Conservation (phyloP, 495 filamentous ascomycete species). For the Tuber microsphaerosporum region DNA sequence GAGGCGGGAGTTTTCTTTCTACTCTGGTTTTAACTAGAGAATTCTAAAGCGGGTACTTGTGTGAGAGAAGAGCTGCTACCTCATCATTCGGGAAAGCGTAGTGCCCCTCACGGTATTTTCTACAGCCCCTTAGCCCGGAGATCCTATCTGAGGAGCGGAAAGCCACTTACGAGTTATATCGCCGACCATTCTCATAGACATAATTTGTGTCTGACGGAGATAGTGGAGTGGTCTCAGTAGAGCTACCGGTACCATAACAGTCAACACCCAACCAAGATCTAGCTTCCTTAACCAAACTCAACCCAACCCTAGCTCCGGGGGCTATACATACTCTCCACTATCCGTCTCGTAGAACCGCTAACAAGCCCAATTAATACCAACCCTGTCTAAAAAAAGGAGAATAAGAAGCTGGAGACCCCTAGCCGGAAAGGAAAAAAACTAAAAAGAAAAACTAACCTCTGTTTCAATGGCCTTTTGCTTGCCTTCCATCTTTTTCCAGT, state of each 20-base stretch:
- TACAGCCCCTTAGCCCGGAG: background rate
- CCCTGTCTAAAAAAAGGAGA: background rate
- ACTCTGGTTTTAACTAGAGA: background rate
- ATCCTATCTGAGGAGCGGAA: background rate
- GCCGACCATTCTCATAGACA: constrained; percentile 17
- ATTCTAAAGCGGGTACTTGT: background rate
- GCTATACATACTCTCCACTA: background rate
- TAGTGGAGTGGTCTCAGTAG: constrained; percentile 25
- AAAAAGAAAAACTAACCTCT: background rate
- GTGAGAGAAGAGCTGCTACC: background rate
- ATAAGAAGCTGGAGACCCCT: background rate
- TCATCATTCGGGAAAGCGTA: constrained; percentile 20
- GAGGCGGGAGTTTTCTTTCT: constrained; percentile 39
- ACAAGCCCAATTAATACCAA: background rate
- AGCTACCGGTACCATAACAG: background rate
- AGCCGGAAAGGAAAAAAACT: background rate
- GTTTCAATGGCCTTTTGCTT: background rate
- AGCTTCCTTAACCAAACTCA: background rate
- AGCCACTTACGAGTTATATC: constrained; percentile 39
- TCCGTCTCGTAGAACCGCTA: background rate
- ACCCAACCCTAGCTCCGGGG: background rate
- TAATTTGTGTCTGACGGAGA: constrained; percentile 3
- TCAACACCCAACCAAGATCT: background rate
- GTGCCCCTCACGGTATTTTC: constrained; percentile 2
- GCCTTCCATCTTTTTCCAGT: background rate